Base-by-base conservation (phyloP, 2,329 filamentous ascomycete genomes). In the Lasiodiplodia hormozganensis region DNA sequence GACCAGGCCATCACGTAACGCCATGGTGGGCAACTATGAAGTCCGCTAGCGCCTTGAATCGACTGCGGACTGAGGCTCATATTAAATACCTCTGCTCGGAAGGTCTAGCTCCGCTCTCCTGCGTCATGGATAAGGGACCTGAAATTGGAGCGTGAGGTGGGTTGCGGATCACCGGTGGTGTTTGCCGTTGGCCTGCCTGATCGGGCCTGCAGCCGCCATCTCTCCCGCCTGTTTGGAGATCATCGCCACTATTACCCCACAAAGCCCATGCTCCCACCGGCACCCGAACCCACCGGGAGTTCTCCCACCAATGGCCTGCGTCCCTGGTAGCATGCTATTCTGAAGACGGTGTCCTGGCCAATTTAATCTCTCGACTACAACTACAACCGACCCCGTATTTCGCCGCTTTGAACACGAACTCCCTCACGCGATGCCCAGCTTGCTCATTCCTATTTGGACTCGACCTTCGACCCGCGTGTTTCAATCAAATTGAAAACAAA, bases 11-110 rank as follows among this genome's bases (percentile, higher is more conserved):
- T 49, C 12, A 49, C 57, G 23, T 21, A 49, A 23, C 40, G 47
- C 58, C 58, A 62, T 62, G 25, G 36, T 34, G 57, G 38, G 40
- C 40, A 43, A 43, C 40, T 16, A 47, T 47, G 43, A 47, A 47
- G 43, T 47, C 43, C 43, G n/a, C 43, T 11, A 47, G n/a, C 43
- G 5, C 43, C n/a, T 6, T 11, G n/a, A n/a, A 21, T 1, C 6
- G 40, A 18, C 40, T n/a, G 40, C 16, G 40, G 40, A 18, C 43
- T 21, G 43, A 47, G 8, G 18, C 3, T 21, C n/a, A 10, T 47
- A 16, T 47, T 47, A 47, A 47, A 47, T 47, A 21, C 43, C 43
- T 34, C 31, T 34, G 31, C 31, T 34, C 31, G 31, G 31, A 34
- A 34, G 43, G 18, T 0, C 3, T 10, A 2, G n/a, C 7, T n/a